Conservation (phyloP, 192 early-diverging fungal species). For the Chytriomyces sp. region DNA sequence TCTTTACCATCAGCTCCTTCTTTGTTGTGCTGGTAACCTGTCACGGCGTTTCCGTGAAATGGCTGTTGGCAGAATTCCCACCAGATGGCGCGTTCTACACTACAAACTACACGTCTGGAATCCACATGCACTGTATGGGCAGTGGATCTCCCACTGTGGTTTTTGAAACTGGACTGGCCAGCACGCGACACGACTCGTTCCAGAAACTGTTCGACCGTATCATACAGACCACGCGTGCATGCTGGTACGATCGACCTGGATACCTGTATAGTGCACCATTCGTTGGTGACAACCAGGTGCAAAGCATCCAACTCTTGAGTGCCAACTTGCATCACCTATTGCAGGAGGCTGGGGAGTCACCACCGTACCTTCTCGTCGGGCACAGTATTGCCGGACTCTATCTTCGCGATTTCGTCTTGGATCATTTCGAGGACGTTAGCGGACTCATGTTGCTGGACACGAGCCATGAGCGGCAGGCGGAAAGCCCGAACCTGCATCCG, state of each 20-base stretch:
- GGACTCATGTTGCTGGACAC: neutral
- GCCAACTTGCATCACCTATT: neutral
- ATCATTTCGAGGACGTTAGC: neutral
- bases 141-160: neutral
- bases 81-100: neutral
- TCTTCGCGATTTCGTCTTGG: neutral
- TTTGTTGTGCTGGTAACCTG: too few species aligned
- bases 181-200: neutral
- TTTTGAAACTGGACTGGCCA: neutral
- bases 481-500: too few species aligned
- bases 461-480: neutral
- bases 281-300: neutral
- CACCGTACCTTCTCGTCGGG: neutral
- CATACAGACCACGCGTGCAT: neutral
- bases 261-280: neutral
- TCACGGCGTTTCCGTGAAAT: too few species aligned
- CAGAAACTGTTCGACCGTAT: neutral
- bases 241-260: conserved; percentile 1
- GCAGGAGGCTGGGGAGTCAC: neutral
- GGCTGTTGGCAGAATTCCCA: too few species aligned
- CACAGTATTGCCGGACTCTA: neutral
- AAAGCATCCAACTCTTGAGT: neutral
- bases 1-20: too few species aligned
- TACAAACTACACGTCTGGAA: neutral
- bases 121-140: neutral